These are phyloP conservation scores for Penicillium ochrochloron DNA, from an alignment of 495 filamentous ascomycete genomes.

Conservation along the genomic window DNA sequence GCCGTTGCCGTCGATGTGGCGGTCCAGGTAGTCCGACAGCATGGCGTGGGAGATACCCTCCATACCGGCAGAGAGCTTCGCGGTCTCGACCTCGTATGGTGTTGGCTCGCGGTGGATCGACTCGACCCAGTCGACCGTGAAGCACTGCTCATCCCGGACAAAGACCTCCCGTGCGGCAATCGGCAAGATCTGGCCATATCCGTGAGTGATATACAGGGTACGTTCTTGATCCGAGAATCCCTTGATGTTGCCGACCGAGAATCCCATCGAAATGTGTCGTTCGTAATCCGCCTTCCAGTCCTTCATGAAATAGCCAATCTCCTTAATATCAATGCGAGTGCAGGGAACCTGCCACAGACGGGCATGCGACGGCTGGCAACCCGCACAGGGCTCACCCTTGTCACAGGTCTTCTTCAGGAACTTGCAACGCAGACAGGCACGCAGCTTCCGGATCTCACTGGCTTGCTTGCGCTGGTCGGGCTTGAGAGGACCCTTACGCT, in stretches of 20 bases:
- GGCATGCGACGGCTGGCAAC: slow-evolving; percentile 90
- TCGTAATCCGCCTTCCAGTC: slow-evolving; percentile 96
- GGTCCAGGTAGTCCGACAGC: slow-evolving; percentile 87
- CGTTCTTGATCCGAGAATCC: slow-evolving; percentile 83
- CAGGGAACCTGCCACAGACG: slow-evolving; percentile 94
- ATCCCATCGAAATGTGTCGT: slow-evolving; percentile 80
- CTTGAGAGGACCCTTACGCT: slow-evolving; percentile 81
- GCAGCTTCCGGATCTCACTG: slow-evolving; percentile 88
- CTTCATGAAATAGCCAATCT: slow-evolving; percentile 97
- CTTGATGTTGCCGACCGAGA: slow-evolving; percentile 92
- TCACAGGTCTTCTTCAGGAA: slow-evolving; percentile 98
- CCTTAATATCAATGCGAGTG: slow-evolving; percentile 95
- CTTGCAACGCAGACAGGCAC: slow-evolving; percentile 93
- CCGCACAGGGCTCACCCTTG: slow-evolving; percentile 90
- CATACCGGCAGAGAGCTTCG: slow-evolving; percentile 80
- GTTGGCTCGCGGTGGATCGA: slow-evolving; percentile 70
- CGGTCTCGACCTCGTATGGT: slow-evolving; percentile 81
- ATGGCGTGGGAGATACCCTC: slow-evolving; percentile 78
- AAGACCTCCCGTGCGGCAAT: slow-evolving; percentile 89
- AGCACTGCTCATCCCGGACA: slow-evolving; percentile 89
- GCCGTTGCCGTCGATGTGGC: slow-evolving; percentile 79
- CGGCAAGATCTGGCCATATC: slow-evolving; percentile 85
- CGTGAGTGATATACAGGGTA: slow-evolving; percentile 82
- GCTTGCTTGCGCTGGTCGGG: slow-evolving; percentile 95
- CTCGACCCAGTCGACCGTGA: slow-evolving; percentile 90